Conservation (phyloP, 345 rosid species). For the Pugionium cornutum region DNA sequence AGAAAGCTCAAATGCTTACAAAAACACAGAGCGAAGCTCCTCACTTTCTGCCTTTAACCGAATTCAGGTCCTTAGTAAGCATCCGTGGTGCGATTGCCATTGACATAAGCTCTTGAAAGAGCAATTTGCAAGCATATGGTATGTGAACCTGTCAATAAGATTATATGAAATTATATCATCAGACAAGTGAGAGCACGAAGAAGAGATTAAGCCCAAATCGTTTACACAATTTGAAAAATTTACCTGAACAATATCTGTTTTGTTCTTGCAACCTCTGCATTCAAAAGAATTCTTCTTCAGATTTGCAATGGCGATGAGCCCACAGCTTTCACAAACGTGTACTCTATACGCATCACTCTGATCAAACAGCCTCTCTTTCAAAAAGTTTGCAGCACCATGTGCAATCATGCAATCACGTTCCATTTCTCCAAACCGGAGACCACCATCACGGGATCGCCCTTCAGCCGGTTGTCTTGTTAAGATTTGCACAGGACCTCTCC, state of each 20-base stretch:
- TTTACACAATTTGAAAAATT: not conserved
- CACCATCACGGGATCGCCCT: constrained; percentile 98
- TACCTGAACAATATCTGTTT: constrained; percentile 92
- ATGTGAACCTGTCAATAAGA: constrained; percentile 65
- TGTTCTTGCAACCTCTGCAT: constrained; percentile 97
- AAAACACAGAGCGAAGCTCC: constrained; percentile 40
- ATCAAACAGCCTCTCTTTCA: constrained; percentile 93
- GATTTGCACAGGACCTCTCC: constrained; percentile 95
- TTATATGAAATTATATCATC: too few species aligned
- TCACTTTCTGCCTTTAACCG: constrained; percentile 59
- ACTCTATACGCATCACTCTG: constrained; percentile 97
- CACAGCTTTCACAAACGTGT: constrained; percentile 89
- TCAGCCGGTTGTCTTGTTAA: constrained; percentile 97
- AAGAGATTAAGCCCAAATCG: too few species aligned
- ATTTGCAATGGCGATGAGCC: constrained; percentile 91
- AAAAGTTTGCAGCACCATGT: constrained; percentile 91
- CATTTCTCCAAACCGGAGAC: constrained; percentile 97
- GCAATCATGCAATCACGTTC: constrained; percentile 99
- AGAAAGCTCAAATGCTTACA: not conserved
- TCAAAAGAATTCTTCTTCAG: constrained; percentile 88
- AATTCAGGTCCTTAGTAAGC: constrained; percentile 69
- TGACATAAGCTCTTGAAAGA: constrained; percentile 97
- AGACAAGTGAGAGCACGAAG: too few species aligned
- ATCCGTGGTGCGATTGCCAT: constrained; percentile 99
- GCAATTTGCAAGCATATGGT: constrained; percentile 90